Evolutionary conservation across 2,329 filamentous ascomycete species (phyloP), one percentile per base, ranked within the genome.

Genomic region (Paraphaeosphaeria minitans): DNA sequence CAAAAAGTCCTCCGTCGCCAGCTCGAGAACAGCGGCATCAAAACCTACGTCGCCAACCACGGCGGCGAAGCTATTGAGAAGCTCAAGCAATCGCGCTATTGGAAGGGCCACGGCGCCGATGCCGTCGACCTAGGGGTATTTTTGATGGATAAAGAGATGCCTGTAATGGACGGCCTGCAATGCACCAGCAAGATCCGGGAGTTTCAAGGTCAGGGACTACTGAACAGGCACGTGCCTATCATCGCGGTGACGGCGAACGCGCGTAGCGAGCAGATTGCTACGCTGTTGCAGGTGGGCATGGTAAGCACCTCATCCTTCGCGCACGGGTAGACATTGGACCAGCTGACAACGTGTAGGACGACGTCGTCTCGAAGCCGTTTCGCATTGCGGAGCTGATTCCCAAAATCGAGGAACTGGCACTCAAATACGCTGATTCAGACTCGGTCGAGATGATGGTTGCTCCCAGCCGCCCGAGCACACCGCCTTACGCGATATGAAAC

Each of bases 361-460:
- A 82, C 63, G 81, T 83, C 3, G 80, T 83, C 3, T 77, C 73
- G 29, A 83, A 83, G 61, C 81, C 81, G 0, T 83, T 83, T 62
- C 71, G 81, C n/a, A 82, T 83, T 33, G 75, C 76, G 3, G 81
- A 83, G 43, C 66, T 83, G 27, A 73, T 83, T 19, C 81, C 81
- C 1, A 83, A 83, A 68, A 82, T 83, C 51, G 80, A 83, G 57
- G 80, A 83, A 60, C 62, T 83, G 53, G 74, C 78, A 51, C 63
- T 55, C 9, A 67, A 61, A 29, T 70, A 66, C 48, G 51, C 58
- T 1, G 53, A 59, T 24, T 47, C 57, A 6, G 39, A 53, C 21
- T 12, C 39, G 7, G 48, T 27, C 7, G 43, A 55, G 13, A 49
- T 45, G 21, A 35, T 63, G 8, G 53, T 55, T 27, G 53, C 53